Evolutionary conservation across 2,329 filamentous ascomycete genomes (phyloP), one percentile per base, ranked within the genome.

Genomic region (Fusarium nelsonii): DNA sequence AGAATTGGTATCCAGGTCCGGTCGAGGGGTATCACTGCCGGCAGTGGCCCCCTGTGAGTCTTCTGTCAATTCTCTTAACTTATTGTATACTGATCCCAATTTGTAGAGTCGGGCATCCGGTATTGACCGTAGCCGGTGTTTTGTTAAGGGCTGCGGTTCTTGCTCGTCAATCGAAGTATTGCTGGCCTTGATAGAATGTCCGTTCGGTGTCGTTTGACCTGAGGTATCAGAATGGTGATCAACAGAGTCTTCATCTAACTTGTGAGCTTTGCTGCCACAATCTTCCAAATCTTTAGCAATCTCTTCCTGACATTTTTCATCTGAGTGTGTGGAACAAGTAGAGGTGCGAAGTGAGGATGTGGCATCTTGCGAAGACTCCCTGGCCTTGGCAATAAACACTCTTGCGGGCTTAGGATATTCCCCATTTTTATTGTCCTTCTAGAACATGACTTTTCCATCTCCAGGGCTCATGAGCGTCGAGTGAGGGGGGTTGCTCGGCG

Each of bases 11-110:
- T 66, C 57, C 9, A 51, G 28, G 12, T 70, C 63, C 12, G 43
- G 32, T 18, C 26, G 40, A 32, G 61, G 36, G 4, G 50, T 65
- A 39, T 68, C 52, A 18, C 68, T 62, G 16, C 73, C 55, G 14
- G 63, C 45, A 26, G 68, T 75, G 23, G 58, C 71, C 36, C 32
- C 51, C 32, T 69, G 72, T 10, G 70, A 75, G 14, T 45, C 63
- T 7, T 59, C 54, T 18, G 28, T 32, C 7, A 30, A 28, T 4
- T 63, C 45, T 39, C 59, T 36, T 6, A 66, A 34, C 15, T 33
- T 54, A 6, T 57, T 49, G 18, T 57, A 55, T 39, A 64, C 44
- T 33, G 39, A 46, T 4, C 51, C 53, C n/a, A 69, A 28, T 32
- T 53, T 61, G 51, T 65, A 73, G 18, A 63, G 57, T 26, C 59